Conservation (phyloP, 257 asterid species). For the Forsythia suspensa region DNA sequence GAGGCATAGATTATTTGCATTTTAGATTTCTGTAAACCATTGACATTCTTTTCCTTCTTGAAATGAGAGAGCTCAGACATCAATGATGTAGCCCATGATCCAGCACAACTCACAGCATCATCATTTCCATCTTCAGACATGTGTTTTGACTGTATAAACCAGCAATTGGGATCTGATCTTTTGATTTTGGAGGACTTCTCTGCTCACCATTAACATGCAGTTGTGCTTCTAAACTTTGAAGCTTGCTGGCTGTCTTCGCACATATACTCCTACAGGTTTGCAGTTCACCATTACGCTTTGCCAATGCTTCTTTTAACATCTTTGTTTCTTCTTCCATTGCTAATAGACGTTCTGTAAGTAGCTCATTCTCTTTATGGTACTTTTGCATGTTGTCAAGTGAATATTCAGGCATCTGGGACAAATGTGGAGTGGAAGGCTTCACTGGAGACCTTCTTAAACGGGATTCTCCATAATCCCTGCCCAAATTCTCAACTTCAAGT, state of each 20-base stretch:
- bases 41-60: conserved; percentile 66
- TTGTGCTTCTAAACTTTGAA: conserved; percentile 74
- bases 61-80: conserved; percentile 59
- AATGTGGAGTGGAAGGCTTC: conserved; percentile 68
- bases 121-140: conserved; percentile 86
- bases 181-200: conserved; percentile 44
- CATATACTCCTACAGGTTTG: conserved; percentile 71
- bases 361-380: conserved; percentile 66
- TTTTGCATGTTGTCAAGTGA: conserved; percentile 64
- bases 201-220: conserved; percentile 56
- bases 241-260: conserved; percentile 80
- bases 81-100: conserved; percentile 69
- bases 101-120: conserved; percentile 67
- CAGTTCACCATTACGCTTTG: conserved; percentile 85
- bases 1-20: conserved; percentile 62
- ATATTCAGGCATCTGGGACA: conserved; percentile 58
- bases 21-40: conserved; percentile 64
- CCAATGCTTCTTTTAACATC: conserved; percentile 92
- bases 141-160: conserved; percentile 41
- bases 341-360: conserved; percentile 72
- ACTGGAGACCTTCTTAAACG: conserved; percentile 72
- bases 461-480: conserved; percentile 75
- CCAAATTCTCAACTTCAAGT: conserved; percentile 87
- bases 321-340: conserved; percentile 94
- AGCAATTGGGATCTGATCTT: conserved; percentile 34